phyloP scores from a whole-genome alignment of 805 yeast genomes.

The Spathaspora gorwiae region DNA sequence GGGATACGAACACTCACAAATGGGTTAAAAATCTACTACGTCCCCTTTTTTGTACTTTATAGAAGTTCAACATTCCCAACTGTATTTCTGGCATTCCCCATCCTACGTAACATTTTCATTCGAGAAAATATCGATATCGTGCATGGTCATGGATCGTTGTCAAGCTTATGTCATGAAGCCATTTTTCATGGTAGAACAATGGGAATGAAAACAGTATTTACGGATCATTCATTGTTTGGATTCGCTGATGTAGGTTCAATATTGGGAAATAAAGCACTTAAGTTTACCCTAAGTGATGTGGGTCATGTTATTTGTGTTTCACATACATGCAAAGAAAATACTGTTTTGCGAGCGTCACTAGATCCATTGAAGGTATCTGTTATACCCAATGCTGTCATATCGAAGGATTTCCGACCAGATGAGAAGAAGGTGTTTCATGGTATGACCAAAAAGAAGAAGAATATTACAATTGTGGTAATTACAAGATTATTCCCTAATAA shows the following conservation, averaged over 20 bases:
- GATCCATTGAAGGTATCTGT: constrained; percentile 79
- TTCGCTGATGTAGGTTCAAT: constrained; percentile 83
- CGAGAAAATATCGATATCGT: constrained; percentile 84
- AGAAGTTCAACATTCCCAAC: constrained; percentile 86
- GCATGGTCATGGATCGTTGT: constrained; percentile 92
- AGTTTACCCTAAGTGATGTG: constrained; percentile 77
- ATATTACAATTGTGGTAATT: constrained; percentile 82
- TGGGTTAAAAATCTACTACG: constrained; percentile 89
- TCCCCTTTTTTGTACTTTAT: constrained; percentile 76
- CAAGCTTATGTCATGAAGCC: constrained; percentile 84
- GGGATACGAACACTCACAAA: constrained; percentile 83
- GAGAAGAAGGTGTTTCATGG: constrained; percentile 3
- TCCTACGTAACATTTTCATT: constrained; percentile 76
- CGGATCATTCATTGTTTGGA: constrained; percentile 95
- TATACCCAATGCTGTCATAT: constrained; percentile 92
- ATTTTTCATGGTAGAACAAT: constrained; percentile 87
- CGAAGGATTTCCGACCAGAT: constrained; percentile 57
- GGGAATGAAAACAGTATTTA: constrained; percentile 88
- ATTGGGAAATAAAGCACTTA: constrained; percentile 78
- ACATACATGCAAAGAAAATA: constrained; percentile 93
- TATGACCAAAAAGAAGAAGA: constrained; percentile 7
- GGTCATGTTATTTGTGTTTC: constrained; percentile 96
- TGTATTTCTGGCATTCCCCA: constrained; percentile 82
- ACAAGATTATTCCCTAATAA: constrained; percentile 92
- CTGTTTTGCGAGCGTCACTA: constrained; percentile 79